Base-by-base conservation (phyloP, 1,139 yeast genomes). In the Hyphopichia buzzinii region DNA sequence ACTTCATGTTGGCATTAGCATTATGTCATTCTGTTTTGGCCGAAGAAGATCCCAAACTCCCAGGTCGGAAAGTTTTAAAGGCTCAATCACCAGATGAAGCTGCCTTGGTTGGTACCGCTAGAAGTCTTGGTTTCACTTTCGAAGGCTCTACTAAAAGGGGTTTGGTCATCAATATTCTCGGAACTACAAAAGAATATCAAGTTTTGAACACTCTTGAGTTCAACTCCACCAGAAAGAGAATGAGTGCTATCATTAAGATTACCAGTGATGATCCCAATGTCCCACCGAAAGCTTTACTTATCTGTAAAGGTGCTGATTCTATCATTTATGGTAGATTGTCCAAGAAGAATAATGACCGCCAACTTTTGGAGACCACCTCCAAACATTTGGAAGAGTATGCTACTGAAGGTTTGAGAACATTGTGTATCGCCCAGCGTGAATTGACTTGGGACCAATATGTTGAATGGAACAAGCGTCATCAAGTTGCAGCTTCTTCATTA, bases 241-340 rank as follows among this genome's bases (percentile, higher is more conserved):
- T 90, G 97, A 87, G 96, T 71, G 89, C 92, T 11, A 86, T 92
- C 47, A 76, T 90, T 30, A 70, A 85, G 77, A 57, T 67, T 3
- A 79, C 81, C 6, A 50, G 58, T n/a, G 57, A 52, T 19, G 46
- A 46, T 11, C 58, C 55, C 17, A 50, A 54, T 13, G 70, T 54
- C 14, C 67, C 64, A 44, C 61, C 66, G 7, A 68, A 56, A 35
- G 74, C 72, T 1, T 55, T 70, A 24, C 59, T 71, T 39, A 62
- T 70, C 33, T 71, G 76, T 54, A 72, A 72, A 49, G 77, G 77
- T 38, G 77, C 77, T 0, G 77, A 72, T 49, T 67, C 74, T 3
- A 61, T 70, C 24, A 72, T 72, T 29, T 72, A 72, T 43, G 58
- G 59, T 12, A 48, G 77, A 44, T 61, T 72, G 36, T 62, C 72